A percentile compares a stretch with the other conserved stretches of the same genome.
phyloP scores from a whole-genome alignment of 2,329 filamentous ascomycete genomes.

The Ceratocystis smalleyi region DNA sequence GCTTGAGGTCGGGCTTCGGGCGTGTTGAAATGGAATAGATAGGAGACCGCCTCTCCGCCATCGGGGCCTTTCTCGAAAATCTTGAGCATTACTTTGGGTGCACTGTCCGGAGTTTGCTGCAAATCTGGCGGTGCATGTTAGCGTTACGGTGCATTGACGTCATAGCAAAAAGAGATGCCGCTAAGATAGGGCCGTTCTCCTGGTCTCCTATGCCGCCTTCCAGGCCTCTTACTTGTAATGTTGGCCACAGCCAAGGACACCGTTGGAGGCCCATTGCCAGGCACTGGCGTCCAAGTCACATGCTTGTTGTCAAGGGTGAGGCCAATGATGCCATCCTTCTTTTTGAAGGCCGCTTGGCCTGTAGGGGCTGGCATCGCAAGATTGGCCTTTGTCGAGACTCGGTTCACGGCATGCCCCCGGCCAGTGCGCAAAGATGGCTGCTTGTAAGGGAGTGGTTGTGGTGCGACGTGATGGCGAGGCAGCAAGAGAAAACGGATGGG shows the following conservation, averaged over 20 bases:
- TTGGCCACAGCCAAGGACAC: conserved; percentile 57
- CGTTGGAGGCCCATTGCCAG: conserved; percentile 44
- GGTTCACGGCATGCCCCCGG: conserved; percentile 2
- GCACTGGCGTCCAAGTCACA: conserved; percentile 67
- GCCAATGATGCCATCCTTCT: conserved; percentile 76
- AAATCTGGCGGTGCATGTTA: conserved; percentile 44
- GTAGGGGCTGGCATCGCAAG: conserved; percentile 41
- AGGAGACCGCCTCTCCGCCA: conserved; percentile 46
- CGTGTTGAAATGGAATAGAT: conserved; percentile 84
- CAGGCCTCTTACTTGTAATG: conserved; percentile 55
- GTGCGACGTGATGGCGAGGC: neutral
- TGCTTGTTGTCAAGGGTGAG: conserved; percentile 57
- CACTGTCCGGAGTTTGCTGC: conserved; percentile 82
- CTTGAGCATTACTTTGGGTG: conserved; percentile 83
- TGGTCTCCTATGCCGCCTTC: neutral
- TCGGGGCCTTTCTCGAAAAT: conserved; percentile 59
- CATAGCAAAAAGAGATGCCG: conserved; percentile 14
- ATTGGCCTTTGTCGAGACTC: neutral
- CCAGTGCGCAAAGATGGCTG: neutral
- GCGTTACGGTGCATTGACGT: neutral
- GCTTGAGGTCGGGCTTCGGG: conserved; percentile 66
- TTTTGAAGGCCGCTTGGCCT: conserved; percentile 72
- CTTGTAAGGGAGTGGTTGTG: neutral
- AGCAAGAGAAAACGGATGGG: too few species aligned
- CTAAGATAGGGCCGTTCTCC: neutral